Evolutionary conservation across 179 eudicot species (phyloP), one percentile per base, ranked within the genome.

Genomic region (Spergularia azorica): DNA sequence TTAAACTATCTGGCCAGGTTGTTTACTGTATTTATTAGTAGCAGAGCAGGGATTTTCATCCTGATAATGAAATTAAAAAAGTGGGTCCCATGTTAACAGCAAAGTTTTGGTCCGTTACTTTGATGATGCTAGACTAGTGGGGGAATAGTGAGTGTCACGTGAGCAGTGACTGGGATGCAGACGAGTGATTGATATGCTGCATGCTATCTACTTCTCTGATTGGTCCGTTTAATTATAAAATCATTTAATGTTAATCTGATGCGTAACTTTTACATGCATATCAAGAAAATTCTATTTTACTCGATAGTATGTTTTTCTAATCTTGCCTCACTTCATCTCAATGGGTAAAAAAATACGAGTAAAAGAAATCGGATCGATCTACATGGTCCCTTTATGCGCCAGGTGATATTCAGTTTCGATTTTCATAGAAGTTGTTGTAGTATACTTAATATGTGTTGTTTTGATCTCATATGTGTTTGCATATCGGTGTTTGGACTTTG

Each of bases 141-240:
- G 70, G 52, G 26, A 64, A 32, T 78, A 72, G 76, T 72, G 81
- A 78, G 55, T 72, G 81, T 78, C 81, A 78, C 81, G 77, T 73
- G 69, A 65, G 68, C 68, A 46, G 43, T 64, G 77, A 73, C 77
- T 79, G 26, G 52, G 50, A 15, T 64, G 76, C 81, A 65, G 54
- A 57, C 59, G 66, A 56, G 69, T 26, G 67, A 73, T 65, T 72
- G 60, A 46, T 52, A 72, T 79, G 77, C 61, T 79, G 77, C 61
- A 63, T 67, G 73, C 62, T 72, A 63, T 55, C 38, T 41, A 11
- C 15, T 16, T 9, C 50, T 73, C 71, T 54, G 21, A 56, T 41
- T 66, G 67, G 65, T 18, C 14, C 63, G 14, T 46, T 55, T 54
- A 57, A 3, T 6, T 9, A 67, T 16, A 8, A 46, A 26, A 51